Base-by-base conservation (phyloP, 495 filamentous ascomycete genomes). In the Tuber melanosporum region DNA sequence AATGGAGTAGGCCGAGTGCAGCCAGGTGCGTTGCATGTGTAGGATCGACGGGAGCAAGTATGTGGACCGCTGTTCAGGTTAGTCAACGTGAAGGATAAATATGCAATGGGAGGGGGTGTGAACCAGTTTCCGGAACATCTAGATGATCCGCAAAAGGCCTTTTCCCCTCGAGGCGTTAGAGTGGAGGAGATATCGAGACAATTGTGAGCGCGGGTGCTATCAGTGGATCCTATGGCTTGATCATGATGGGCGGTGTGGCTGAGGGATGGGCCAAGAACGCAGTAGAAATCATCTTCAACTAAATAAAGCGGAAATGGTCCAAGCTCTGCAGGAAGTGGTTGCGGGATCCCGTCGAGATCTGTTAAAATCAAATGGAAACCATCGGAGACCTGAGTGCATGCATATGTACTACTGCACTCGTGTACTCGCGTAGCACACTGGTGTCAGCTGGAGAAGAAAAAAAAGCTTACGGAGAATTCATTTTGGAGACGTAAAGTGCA, bases 171-270 rank as follows among this genome's bases (percentile, higher is more conserved):
- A 10, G 22, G 49, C 1, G 8, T n/a, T 52, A n/a, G 22, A 22
- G 49, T n/a, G 10, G 49, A 0, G 2, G 22, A 3, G 22, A 1
- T n/a, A 12, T 52, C 12, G 19, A 22, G 10, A 12, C 0, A n/a
- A 8, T n/a, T 2, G 9, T n/a, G 12, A 52, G 22, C 1, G 49
- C 10, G 22, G 49, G 20, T 12, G 8, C 20, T 10, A 52, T 22
- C n/a, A 0, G 7, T 0, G 20, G 22, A 52, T 12, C 17, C 15
- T 1, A 0, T 10, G 8, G 22, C 8, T n/a, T 3, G 49, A n/a
- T n/a, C 49, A 0, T n/a, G 20, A 12, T 0, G 0, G 6, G 20
- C 3, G 10, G n/a, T 14, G 2, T 62, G 52, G 12, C n/a, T 32
- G 9, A 32, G n/a, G 0, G 52, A 8, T 62, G 52, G 52, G 12